Base-by-base conservation (phyloP, 371 early-diverging fungal species). In the Zopfochytrium polystomum region DNA sequence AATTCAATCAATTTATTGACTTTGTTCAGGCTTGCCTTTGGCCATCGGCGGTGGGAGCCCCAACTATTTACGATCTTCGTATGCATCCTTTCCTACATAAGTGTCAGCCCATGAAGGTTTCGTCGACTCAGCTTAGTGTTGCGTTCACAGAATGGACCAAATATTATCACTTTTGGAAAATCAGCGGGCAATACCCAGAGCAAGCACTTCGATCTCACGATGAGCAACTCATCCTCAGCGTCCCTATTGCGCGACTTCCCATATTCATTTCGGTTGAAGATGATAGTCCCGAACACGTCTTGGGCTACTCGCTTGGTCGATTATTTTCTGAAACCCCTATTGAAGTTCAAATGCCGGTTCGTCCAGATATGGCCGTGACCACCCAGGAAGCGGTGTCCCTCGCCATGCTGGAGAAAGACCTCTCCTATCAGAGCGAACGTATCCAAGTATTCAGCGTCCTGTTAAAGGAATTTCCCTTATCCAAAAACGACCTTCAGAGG, bases 391-490 rank as follows among this genome's bases (percentile, higher is more conserved):
- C 11, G 38, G 11, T 38, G 38, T 38, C 38, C 11, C 38, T 38
- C 11, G 7, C 38, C 18, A 18, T 38, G 7, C 38, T 38, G 11
- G 38, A 38, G 18, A 38, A 38, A 38, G 38, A 38, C 38, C 11
- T 38, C 11, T 38, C 38, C 38, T 38, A 38, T 18, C 38, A 38
- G 38, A 38, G 38, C 38, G 38, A 38, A 18, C 38, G 38, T 11
- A 38, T 38, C 38, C 38, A 38, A 18, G 38, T 18, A 18, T 38
- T 38, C 18, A 7, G 7, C 11, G 11, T 18, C 7, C 38, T 38
- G 38, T 38, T 91, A 44, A 69, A 74, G 15, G 85, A 86, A 70
- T 88, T 84, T 60, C 90, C 92, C 13, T 78, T 85, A 9, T 81
- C 87, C 1, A 66, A 75, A 32, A 75, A 79, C 20, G 87, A 87